These are phyloP conservation scores for Mucor racemosus DNA, from an alignment of 371 early-diverging fungal species.

Conservation along the genomic window DNA sequence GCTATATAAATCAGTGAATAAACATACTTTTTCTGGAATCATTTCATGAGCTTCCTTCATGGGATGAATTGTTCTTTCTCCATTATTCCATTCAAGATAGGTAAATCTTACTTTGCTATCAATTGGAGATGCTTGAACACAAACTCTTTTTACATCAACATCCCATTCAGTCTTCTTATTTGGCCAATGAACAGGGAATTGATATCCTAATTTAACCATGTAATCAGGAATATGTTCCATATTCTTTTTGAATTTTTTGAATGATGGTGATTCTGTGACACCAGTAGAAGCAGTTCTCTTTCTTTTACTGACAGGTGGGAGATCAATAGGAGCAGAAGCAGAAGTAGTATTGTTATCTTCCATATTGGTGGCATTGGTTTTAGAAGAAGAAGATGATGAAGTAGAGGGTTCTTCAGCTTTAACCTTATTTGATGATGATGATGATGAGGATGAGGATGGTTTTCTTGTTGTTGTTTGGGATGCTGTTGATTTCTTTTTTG, in stretches of 20 bases:
- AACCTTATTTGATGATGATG: background rate
- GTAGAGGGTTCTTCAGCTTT: background rate
- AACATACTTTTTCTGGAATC: conserved; percentile 29
- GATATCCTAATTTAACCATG: conserved; percentile 22
- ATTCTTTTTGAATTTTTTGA: background rate
- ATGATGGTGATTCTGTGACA: background rate
- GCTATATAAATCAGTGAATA: background rate
- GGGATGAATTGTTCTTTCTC: conserved; percentile 37
- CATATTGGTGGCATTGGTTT: too few relatives aligned
- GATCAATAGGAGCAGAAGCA: too few relatives aligned
- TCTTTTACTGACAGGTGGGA: background rate
- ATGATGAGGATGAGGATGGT: background rate
- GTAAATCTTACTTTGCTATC: conserved; percentile 20
- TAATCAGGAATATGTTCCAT: conserved; percentile 20
- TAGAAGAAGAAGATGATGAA: too few relatives aligned
- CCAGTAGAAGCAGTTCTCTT: background rate
- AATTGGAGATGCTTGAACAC: conserved; percentile 31
- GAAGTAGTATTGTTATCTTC: too few relatives aligned
- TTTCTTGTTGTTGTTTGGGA: background rate
- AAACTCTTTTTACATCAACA: conserved; percentile 14
- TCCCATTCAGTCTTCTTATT: conserved; percentile 17
- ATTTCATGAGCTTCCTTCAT: conserved; percentile 35
- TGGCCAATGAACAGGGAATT: conserved; percentile 11
- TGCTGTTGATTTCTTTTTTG: background rate
- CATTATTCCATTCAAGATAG: conserved; percentile 43